A percentile compares a stretch with the other conserved stretches of the same genome.
phyloP scores from a whole-genome alignment of 192 early-diverging fungal species.

The Coemansia guatemalensis region DNA sequence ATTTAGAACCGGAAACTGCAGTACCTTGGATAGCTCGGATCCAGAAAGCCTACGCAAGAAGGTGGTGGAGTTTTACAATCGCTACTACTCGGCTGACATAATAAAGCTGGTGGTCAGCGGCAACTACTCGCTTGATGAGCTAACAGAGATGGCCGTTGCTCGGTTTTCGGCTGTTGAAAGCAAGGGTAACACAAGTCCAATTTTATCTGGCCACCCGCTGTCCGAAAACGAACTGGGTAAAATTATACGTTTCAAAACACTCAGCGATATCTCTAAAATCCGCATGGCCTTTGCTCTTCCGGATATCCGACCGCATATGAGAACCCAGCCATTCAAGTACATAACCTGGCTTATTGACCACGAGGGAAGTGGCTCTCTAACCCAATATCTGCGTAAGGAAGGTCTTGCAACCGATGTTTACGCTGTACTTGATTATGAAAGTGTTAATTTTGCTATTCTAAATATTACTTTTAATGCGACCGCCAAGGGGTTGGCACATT shows the following conservation, averaged over 20 bases:
- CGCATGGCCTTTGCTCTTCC: conserved; percentile 81
- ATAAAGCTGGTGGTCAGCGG: conserved; percentile 90
- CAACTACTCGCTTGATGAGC: conserved; percentile 70
- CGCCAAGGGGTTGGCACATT: conserved; percentile 18
- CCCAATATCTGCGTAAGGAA: conserved; percentile 74
- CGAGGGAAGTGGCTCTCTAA: conserved; percentile 78
- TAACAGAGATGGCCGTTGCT: conserved; percentile 72
- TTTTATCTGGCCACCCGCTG: conserved; percentile 63
- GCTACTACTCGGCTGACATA: conserved; percentile 87
- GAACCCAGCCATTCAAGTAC: conserved; percentile 63
- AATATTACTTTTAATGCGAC: conserved; percentile 13
- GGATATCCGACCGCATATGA: conserved; percentile 58
- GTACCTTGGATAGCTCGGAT: conserved; percentile 65
- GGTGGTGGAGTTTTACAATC: conserved; percentile 77
- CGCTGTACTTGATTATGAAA: neutral
- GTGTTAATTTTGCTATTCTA: conserved; percentile 13
- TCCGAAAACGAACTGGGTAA: conserved; percentile 67
- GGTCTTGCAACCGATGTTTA: conserved; percentile 71
- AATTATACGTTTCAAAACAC: conserved; percentile 64
- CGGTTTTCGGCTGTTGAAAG: conserved; percentile 77
- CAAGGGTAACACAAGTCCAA: conserved; percentile 61
- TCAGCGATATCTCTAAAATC: conserved; percentile 68
- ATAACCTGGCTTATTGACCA: conserved; percentile 77
- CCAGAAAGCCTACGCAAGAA: conserved; percentile 61
- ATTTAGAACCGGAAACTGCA: conserved; percentile 83